phyloP scores from a whole-genome alignment of 176 grass and related monocot species.

The Oryza punctata region DNA sequence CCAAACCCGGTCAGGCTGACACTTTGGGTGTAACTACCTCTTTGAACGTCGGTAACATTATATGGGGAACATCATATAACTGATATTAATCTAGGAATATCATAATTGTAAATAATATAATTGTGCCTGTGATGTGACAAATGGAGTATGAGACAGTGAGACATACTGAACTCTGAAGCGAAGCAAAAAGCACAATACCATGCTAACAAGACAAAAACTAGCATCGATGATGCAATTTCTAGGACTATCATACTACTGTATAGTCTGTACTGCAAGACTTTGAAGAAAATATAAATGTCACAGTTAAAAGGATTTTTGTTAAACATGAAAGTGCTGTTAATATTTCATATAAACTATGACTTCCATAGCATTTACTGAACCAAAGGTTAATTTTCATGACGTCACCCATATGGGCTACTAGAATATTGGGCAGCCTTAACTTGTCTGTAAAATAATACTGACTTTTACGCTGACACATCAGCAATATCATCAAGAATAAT shows the following conservation, averaged over 20 bases:
- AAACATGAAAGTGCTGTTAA: neutral
- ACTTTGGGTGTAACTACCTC: neutral
- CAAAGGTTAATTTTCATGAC: neutral
- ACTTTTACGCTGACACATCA: neutral
- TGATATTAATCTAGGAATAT: neutral
- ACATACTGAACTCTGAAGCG: neutral
- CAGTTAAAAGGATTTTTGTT: neutral
- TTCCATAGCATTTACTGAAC: neutral
- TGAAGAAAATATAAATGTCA: neutral
- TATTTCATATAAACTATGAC: neutral
- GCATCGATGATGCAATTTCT: neutral
- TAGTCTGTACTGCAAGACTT: neutral
- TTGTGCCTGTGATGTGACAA: neutral
- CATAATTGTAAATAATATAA: neutral
- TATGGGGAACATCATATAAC: neutral
- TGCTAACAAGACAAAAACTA: neutral
- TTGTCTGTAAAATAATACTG: neutral
- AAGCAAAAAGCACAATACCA: neutral
- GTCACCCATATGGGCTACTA: neutral
- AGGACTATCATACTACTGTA: neutral
- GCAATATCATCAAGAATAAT: neutral
- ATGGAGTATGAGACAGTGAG: neutral
- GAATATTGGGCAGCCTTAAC: slow-evolving; percentile 3
- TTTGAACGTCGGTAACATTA: neutral
- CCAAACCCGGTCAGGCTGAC: neutral